Conservation (phyloP, 805 yeast species). For the Hanseniaspora occidentalis region DNA sequence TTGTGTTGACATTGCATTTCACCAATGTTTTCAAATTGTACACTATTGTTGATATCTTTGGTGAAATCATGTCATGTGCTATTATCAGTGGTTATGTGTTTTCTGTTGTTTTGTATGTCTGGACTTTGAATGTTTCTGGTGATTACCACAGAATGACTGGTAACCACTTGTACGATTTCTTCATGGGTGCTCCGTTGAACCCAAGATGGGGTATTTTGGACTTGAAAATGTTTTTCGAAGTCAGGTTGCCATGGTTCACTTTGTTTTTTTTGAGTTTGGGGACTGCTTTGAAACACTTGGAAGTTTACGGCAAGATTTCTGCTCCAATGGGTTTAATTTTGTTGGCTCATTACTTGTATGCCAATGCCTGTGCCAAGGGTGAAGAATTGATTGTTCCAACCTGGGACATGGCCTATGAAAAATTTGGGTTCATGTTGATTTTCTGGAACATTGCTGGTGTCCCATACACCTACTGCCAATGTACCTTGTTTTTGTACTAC, state of each 20-base stretch:
- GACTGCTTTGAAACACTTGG: slow-evolving; percentile 67
- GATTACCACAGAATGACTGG: slow-evolving; percentile 91
- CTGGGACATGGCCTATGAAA: slow-evolving; percentile 99
- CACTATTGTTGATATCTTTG: slow-evolving; percentile 69
- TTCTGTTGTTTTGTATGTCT: slow-evolving; percentile 57
- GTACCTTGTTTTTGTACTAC: slow-evolving; percentile 70
- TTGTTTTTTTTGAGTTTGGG: slow-evolving; percentile 67
- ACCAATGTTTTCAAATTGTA: slow-evolving; percentile 64
- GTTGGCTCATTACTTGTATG: slow-evolving; percentile 86
- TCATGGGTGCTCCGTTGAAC: slow-evolving; percentile 96
- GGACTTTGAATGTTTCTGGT: slow-evolving; percentile 49
- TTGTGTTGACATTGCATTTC: slow-evolving; percentile 53
- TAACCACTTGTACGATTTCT: slow-evolving; percentile 76
- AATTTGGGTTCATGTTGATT: slow-evolving; percentile 96
- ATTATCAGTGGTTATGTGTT: slow-evolving; percentile 65
- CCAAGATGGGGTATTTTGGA: slow-evolving; percentile 91
- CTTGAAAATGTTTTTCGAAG: slow-evolving; percentile 94
- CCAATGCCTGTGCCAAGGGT: slow-evolving; percentile 95
- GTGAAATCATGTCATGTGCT: slow-evolving; percentile 87
- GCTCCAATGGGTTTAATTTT: slow-evolving; percentile 64
- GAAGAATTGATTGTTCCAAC: slow-evolving; percentile 95
- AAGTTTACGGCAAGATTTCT: slow-evolving; percentile 64
- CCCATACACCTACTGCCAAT: slow-evolving; percentile 94
- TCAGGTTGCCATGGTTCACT: slow-evolving; percentile 93
- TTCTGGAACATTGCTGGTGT: slow-evolving; percentile 99